A percentile compares a stretch with the other conserved stretches of the same genome.
These are phyloP conservation scores for Barnettozyma salicaria DNA, from an alignment of 805 yeast species.

Conservation along the genomic window DNA sequence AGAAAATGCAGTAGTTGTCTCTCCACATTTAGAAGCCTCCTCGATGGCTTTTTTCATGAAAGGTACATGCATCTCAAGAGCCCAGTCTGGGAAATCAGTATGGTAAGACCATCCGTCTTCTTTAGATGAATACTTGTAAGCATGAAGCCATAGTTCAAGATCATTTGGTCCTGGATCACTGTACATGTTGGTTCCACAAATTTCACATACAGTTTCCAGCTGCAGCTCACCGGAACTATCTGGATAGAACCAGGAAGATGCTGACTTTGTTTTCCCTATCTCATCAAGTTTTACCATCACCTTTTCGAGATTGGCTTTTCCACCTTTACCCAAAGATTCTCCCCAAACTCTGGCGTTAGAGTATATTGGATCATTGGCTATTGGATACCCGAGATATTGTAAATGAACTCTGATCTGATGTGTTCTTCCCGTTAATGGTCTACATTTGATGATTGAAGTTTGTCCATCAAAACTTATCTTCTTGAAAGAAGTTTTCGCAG, in stretches of 20 bases:
- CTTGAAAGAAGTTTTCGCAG: constrained; percentile 64
- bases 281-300: constrained; percentile 47
- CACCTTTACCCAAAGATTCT: constrained; percentile 49
- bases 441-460: constrained; percentile 71
- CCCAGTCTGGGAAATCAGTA: constrained; percentile 33
- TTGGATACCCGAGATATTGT: constrained; percentile 84
- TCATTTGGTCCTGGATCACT: constrained; percentile 89
- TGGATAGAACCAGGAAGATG: constrained; percentile 63
- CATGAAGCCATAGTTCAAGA: constrained; percentile 86
- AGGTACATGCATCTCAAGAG: constrained; percentile 46
- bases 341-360: constrained; percentile 85
- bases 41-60: constrained; percentile 73
- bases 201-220: constrained; percentile 51
- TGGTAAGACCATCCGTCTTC: constrained; percentile 26
- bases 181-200: constrained; percentile 65
- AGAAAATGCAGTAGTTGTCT: constrained; percentile 79
- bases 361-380: constrained; percentile 88
- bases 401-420: constrained; percentile 94
- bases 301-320: constrained; percentile 40
- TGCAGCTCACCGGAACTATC: constrained; percentile 58
- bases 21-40: constrained; percentile 75
- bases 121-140: constrained; percentile 66
- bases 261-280: constrained; percentile 64
- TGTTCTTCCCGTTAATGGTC: constrained; percentile 87
- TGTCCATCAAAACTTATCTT: constrained; percentile 24